Conservation (phyloP, 495 filamentous ascomycete species). For the Parathielavia appendiculata region DNA sequence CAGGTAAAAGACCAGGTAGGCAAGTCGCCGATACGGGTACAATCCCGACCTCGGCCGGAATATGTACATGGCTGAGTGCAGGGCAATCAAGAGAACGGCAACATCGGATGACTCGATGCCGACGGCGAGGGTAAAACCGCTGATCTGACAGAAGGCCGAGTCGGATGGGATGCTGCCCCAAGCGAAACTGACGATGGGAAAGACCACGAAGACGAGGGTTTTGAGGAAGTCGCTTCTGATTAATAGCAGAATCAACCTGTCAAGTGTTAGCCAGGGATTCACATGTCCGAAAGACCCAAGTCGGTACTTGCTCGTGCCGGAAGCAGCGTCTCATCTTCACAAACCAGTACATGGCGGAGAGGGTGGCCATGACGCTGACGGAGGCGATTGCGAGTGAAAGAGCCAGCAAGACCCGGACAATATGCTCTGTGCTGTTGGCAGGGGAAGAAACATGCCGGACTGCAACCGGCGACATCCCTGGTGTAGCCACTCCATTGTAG, state of each 20-base stretch:
- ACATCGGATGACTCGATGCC: slow-evolving; percentile 66
- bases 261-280: slow-evolving; percentile 9
- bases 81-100: slow-evolving; percentile 62
- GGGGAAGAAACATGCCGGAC: not conserved
- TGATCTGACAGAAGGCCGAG: slow-evolving; percentile 59
- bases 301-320: slow-evolving; percentile 59
- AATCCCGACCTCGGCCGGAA: slow-evolving; percentile 59
- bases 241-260: slow-evolving; percentile 63
- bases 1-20: slow-evolving; percentile 50
- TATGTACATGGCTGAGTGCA: slow-evolving; percentile 66
- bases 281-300: not conserved
- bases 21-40: slow-evolving; percentile 55
- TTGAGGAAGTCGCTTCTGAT: slow-evolving; percentile 67
- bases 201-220: slow-evolving; percentile 59
- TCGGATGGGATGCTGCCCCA: slow-evolving; percentile 42
- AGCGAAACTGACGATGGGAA: slow-evolving; percentile 50
- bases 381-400: slow-evolving; percentile 35
- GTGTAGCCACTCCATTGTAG: not conserved
- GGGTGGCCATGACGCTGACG: slow-evolving; percentile 48
- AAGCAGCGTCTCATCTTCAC: slow-evolving; percentile 66
- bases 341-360: slow-evolving; percentile 65
- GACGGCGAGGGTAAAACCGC: slow-evolving; percentile 59
- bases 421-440: slow-evolving; percentile 1
- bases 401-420: slow-evolving; percentile 19
- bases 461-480: not conserved